Conservation (phyloP, 352 stramenopile species). For the Globisporangium splendens region DNA sequence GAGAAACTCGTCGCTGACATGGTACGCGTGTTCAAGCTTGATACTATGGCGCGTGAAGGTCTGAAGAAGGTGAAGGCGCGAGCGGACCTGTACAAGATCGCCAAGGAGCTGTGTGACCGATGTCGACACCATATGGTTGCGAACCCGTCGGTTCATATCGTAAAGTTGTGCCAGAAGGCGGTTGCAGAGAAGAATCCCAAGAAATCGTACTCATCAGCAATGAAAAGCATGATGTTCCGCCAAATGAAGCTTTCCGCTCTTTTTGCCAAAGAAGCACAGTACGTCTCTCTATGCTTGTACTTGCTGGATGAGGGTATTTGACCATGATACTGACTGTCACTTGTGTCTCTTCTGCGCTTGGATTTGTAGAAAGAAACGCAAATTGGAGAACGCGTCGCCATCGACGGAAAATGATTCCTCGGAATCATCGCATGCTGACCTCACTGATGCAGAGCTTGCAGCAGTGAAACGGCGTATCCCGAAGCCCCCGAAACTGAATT, state of each 20-base stretch:
- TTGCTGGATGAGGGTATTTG: neutral
- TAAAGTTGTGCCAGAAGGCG: conserved; percentile 77
- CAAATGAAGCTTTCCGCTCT: conserved; percentile 79
- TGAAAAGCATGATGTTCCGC: conserved; percentile 85
- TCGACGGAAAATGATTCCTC: conserved; percentile 61
- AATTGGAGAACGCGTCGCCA: conserved; percentile 58
- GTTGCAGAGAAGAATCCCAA: conserved; percentile 68
- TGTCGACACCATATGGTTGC: conserved; percentile 78
- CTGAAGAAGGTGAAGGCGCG: conserved; percentile 57
- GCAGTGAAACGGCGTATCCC: conserved; percentile 78
- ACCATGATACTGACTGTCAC: neutral
- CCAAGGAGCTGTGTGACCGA: conserved; percentile 72
- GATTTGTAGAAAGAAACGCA: conserved; percentile 65
- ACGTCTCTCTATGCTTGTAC: conserved; percentile 24
- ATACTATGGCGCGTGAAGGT: conserved; percentile 74
- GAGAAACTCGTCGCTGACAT: conserved; percentile 58
- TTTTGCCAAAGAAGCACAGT: conserved; percentile 71
- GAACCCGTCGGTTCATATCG: conserved; percentile 79
- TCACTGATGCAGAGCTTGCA: conserved; percentile 77
- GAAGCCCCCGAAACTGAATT: conserved; percentile 77
- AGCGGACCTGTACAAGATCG: conserved; percentile 67
- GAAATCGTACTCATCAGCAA: conserved; percentile 78
- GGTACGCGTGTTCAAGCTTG: conserved; percentile 70
- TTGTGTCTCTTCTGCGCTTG: conserved; percentile 9
- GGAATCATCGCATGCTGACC: conserved; percentile 59